These are phyloP conservation scores for Xylaria palmicola DNA, from an alignment of 495 filamentous ascomycete genomes.

Conservation along the genomic window DNA sequence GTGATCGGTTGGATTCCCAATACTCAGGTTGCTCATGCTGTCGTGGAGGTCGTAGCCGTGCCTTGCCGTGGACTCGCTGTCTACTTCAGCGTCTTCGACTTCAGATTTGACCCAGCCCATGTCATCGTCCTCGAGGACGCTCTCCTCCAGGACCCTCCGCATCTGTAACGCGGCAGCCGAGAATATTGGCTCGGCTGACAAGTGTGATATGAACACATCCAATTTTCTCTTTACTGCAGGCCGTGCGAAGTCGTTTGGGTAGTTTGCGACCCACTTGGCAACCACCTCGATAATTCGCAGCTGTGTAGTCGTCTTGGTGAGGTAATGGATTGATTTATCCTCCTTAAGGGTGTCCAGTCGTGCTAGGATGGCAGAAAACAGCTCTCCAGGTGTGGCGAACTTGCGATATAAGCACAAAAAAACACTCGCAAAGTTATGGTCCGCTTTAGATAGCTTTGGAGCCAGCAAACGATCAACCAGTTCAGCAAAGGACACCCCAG, in stretches of 20 bases:
- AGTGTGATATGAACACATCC: constrained; percentile 64
- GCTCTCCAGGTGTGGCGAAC: constrained; percentile 76
- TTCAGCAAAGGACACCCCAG: constrained; percentile 77
- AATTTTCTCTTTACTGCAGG: constrained; percentile 69
- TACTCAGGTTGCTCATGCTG: constrained; percentile 43
- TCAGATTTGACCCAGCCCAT: constrained; percentile 73
- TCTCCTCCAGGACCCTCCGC: constrained; percentile 58
- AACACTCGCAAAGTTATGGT: constrained; percentile 78
- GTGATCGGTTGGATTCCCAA: constrained; percentile 44
- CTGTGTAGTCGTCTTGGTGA: constrained; percentile 75
- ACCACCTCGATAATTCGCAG: constrained; percentile 79
- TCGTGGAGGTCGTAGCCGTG: constrained; percentile 34
- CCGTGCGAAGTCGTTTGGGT: constrained; percentile 89
- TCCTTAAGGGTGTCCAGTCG: constrained; percentile 69
- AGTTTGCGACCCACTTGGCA: constrained; percentile 83
- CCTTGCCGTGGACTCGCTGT: constrained; percentile 16
- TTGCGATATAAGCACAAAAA: constrained; percentile 96
- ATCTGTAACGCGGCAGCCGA: constrained; percentile 83
- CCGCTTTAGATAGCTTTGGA: constrained; percentile 77
- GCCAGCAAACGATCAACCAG: constrained; percentile 83
- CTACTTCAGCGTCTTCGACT: constrained; percentile 29
- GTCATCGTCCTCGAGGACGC: constrained; percentile 77
- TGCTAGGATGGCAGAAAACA: constrained; percentile 70
- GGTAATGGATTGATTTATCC: constrained; percentile 57
- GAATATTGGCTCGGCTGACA: constrained; percentile 72